phyloP scores from a whole-genome alignment of 2,329 filamentous ascomycete species.

The Berkeleyomyces rouxiae region DNA sequence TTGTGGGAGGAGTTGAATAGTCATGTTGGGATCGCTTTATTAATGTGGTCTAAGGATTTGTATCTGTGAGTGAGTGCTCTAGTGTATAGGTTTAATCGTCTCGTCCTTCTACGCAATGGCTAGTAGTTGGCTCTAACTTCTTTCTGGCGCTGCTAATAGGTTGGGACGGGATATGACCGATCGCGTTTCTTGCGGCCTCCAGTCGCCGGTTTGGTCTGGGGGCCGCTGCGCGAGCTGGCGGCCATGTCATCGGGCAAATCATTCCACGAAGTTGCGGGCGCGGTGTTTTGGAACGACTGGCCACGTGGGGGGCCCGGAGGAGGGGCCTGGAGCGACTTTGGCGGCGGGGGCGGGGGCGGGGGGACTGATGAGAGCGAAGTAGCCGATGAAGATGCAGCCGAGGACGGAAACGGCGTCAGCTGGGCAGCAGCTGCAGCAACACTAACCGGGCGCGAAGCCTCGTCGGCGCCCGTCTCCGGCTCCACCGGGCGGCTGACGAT shows the following conservation, averaged over 20 bases:
- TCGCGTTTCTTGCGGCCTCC: slow-evolving; percentile 37
- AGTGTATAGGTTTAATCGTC: neutral
- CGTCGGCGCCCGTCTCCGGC: slow-evolving; percentile 15
- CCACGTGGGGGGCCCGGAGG: slow-evolving; percentile 17
- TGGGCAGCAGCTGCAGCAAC: neutral
- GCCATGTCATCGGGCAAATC: slow-evolving; percentile 46
- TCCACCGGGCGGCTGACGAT: slow-evolving; percentile 33
- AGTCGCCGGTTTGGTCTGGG: slow-evolving; percentile 32
- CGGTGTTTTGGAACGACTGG: slow-evolving; percentile 40
- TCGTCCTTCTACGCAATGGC: too few species aligned
- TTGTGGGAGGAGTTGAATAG: too few species aligned
- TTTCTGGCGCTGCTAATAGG: slow-evolving; percentile 25
- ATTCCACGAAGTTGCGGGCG: slow-evolving; percentile 48
- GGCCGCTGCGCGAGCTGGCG: slow-evolving; percentile 21
- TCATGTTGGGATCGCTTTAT: too few species aligned
- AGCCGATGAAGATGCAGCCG: slow-evolving; percentile 20
- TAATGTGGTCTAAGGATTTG: too few species aligned
- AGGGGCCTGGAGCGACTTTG: neutral
- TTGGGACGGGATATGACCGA: slow-evolving; percentile 43
- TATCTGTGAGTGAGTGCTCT: too few species aligned
- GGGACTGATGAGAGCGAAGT: slow-evolving; percentile 18
- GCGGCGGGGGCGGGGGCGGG: neutral
- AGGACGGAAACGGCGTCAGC: slow-evolving; percentile 10
- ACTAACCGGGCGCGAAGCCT: slow-evolving; percentile 12
- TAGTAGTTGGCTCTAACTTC: too few species aligned